Conservation (phyloP, 306 rosid species). For the Acmispon strigosus region DNA sequence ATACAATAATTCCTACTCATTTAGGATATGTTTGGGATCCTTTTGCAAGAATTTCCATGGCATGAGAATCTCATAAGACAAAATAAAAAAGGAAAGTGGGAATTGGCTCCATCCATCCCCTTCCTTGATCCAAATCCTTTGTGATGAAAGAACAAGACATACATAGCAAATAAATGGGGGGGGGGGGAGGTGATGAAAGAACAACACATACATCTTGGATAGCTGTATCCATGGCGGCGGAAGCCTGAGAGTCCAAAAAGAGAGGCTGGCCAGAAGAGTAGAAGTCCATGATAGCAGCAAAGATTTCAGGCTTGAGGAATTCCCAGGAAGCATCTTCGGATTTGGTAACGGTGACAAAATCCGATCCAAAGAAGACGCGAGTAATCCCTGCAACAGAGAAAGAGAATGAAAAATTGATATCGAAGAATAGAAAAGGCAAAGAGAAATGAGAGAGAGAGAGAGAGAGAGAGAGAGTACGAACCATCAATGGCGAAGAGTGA, state of each 20-base stretch:
- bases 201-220: conserved; percentile 68
- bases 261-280: conserved; percentile 84
- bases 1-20: too few relatives aligned
- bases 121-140: too few relatives aligned
- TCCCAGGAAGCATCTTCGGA: conserved; percentile 85
- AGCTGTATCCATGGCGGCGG: conserved; percentile 85
- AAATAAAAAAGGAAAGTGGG: background rate
- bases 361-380: conserved; percentile 88
- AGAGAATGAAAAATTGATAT: background rate
- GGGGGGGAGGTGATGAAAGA: too few relatives aligned
- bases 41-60: too few relatives aligned
- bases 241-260: conserved; percentile 73
- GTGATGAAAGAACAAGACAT: background rate
- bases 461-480: background rate
- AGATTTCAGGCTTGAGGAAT: conserved; percentile 79
- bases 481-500: conserved; percentile 77
- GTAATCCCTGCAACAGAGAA: conserved; percentile 17
- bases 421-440: background rate
- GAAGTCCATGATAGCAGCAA: conserved; percentile 92
- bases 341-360: conserved; percentile 87
- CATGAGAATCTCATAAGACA: too few relatives aligned
- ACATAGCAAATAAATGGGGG: too few relatives aligned
- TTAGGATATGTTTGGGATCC: too few relatives aligned
- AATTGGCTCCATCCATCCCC: too few relatives aligned
- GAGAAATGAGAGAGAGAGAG: background rate